Conservation (phyloP, 2,329 filamentous ascomycete genomes). For the Penicillium sp. region DNA sequence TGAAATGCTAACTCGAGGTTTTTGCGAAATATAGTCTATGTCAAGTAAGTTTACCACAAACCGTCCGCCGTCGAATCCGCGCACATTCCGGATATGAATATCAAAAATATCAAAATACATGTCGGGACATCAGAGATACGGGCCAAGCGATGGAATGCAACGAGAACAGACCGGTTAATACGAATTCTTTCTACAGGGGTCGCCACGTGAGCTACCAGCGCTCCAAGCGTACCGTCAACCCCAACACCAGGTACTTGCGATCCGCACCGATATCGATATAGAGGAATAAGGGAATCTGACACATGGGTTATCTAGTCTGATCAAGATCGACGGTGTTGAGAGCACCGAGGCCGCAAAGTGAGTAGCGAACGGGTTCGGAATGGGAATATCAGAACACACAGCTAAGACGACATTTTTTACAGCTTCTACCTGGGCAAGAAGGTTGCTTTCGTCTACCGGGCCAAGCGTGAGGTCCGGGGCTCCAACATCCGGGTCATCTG, state of each 20-base stretch:
- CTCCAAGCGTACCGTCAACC: conserved; percentile 82
- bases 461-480: conserved; percentile 85
- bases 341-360: conserved; percentile 77
- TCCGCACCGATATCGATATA: no score
- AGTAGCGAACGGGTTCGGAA: no score
- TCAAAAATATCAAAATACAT: no score
- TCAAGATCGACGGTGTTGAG: conserved; percentile 98
- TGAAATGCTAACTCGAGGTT: no score
- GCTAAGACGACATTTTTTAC: no score
- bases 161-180: conserved; percentile 29
- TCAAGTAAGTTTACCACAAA: conserved; percentile 68
- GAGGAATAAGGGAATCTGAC: conserved; percentile 27
- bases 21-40: conserved; percentile 61
- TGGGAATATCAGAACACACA: no score
- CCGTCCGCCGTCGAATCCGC: no score
- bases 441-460: conserved; percentile 97
- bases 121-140: no score
- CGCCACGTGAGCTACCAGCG: conserved; percentile 97
- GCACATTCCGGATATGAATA: no score
- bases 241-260: conserved; percentile 56
- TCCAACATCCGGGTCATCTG: conserved; percentile 99
- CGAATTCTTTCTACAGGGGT: conserved; percentile 55
- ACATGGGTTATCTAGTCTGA: conserved; percentile 51
- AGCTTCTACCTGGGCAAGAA: conserved; percentile 99
- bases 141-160: no score